Base-by-base conservation (phyloP, 768 basidiomycete species). In the Favolaschia claudopus region DNA sequence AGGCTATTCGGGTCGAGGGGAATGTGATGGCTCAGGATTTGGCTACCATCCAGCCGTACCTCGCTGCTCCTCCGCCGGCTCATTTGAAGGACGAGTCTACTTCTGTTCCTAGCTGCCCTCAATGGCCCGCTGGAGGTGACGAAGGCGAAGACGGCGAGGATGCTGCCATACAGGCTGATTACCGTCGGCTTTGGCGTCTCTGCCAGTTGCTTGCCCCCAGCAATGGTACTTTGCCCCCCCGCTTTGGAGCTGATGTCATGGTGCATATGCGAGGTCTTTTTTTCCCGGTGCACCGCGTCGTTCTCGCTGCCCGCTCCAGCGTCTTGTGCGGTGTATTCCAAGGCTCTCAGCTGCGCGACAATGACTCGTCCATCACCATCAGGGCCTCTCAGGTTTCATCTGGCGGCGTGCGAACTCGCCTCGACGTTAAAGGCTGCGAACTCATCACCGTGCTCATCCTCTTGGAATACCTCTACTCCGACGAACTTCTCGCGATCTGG, bases 401-500 rank as follows among this genome's bases (percentile, higher is more conserved):
- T n/a, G 66, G 62, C 29, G 64, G 66, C 28, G 68, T 70, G 17
- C 47, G 37, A 31, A 65, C 69, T 12, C 70, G 73, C 13, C 69
- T 91, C 2, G 69, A 70, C 17, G 66, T 96, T 39, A 68, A 76
- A 0, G 85, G 85, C 2, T 85, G 85, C 59, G 83, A 87, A 40
- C 80, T 89, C 0, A 74, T 96, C 7, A 77, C 93, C 0, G 72
- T 89, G 15, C 82, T 97, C 15, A 80, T 96, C 20, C 76, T 98
- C 19, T 71, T 97, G 19, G 82, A 87, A 22, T 98, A 95, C 67
- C 73, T 98, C n/a, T 98, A 98, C 73, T 83, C 91, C 1, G 96
- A 99, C 70, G 83, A 88, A 36, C 72, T 96, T 1, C 77, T 93
- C 12, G 87, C 93, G 0, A 72, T 95, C 14, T 96, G 95, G 93